Base-by-base conservation (phyloP, 2,329 filamentous ascomycete genomes). In the Fusarium concolor region DNA sequence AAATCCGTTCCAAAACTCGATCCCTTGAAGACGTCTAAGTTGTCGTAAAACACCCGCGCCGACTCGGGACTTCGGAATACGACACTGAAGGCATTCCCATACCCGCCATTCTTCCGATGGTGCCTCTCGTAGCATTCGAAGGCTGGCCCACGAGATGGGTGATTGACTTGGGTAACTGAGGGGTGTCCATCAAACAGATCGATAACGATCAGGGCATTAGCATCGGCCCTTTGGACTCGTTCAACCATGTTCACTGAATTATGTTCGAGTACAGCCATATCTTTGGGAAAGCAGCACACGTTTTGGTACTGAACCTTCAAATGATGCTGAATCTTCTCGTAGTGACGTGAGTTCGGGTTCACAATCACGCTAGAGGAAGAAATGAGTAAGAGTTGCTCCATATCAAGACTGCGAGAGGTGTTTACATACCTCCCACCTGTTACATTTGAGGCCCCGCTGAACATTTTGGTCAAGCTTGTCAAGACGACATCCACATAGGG, bases 261-360 rank as follows among this genome's bases (percentile, higher is more conserved):
- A 10, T 10, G 8, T 17, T 15, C 15, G 17, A 49, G 46, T 10
- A 26, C 46, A 2, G 17, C 14, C 7, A 28, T 38, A 10, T 49
- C 46, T 3, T 1, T 12, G 9, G 31, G 31, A 14, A 49, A 49
- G 24, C 31, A 49, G 6, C 9, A 18, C 2, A 38, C 22, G 10
- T 5, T 2, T 2, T 11, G 0, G 24, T 18, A 9, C n/a, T 22
- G 20, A 9, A 3, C 2, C 9, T 2, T 4, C 8, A 49, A 12
- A 10, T 9, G 1, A 6, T 4, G 12, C 5, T 20, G n/a, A 6
- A 49, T 14, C 9, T 4, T 3, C 2, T 8, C 4, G n/a, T 49
- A 49, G 17, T 49, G 22, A 11, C 6, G 3, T 37, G 17, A 49
- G 24, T 49, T 49, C 15, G 31, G 22, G 14, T 49, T 49, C 17